Conservation (phyloP, 768 basidiomycete species). For the Cubamyces sp. region DNA sequence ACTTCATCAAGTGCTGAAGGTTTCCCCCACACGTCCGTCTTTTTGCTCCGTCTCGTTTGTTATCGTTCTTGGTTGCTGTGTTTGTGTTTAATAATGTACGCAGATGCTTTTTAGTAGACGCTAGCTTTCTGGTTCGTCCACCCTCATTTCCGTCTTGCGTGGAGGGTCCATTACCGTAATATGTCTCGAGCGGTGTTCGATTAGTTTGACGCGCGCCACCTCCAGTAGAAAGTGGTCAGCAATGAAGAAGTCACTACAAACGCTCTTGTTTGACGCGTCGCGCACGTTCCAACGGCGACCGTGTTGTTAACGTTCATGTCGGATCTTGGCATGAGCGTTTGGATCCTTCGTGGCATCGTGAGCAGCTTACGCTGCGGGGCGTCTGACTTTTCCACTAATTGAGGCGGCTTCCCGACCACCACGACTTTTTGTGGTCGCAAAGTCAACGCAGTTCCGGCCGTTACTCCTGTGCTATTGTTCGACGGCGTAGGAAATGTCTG, state of each 20-base stretch:
- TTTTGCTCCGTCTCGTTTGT: neutral
- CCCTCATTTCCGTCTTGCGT: no score
- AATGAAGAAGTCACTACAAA: neutral
- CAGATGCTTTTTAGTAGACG: conserved; percentile 1
- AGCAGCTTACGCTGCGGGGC: neutral
- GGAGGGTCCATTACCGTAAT: no score
- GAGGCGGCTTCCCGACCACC: neutral
- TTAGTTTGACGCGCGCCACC: neutral
- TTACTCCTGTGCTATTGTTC: no score
- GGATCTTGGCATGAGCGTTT: neutral
- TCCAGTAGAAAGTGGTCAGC: neutral
- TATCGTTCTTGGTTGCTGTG: conserved; percentile 6
- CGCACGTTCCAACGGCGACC: neutral
- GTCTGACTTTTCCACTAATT: no score
- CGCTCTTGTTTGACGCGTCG: neutral
- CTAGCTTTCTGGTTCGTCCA: neutral
- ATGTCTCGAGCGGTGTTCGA: neutral
- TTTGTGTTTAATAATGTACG: conserved; percentile 11
- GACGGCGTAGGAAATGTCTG: no score
- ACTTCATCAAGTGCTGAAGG: conserved; percentile 67
- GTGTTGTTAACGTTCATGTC: neutral
- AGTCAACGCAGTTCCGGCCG: neutral
- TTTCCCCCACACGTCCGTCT: no score
- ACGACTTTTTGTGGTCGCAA: neutral
- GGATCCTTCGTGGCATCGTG: neutral